Base-by-base conservation (phyloP, 2,329 filamentous ascomycete species). In the Trichoderma pleuroti region DNA sequence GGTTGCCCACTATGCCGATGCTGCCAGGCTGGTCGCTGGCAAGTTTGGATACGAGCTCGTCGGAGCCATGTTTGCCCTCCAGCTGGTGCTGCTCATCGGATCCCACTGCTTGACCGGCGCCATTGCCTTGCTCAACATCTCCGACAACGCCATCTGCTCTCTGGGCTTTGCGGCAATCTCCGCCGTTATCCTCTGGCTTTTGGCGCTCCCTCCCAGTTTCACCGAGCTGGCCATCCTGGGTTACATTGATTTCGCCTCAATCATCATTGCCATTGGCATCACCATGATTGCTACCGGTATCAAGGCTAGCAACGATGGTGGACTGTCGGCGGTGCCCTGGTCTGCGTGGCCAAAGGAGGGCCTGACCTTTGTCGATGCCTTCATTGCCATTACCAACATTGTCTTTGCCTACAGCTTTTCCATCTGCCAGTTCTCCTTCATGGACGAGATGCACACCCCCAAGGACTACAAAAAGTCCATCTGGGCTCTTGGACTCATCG, bases 101-200 rank as follows among this genome's bases (percentile, higher is more conserved):
- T 91, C 90, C n/a, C 92, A 93, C 80, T 84, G 91, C 65, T 81
- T 93, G 72, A 92, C 90, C 0, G 92, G 92, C 74, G 86, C 86
- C 36, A 90, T 92, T 75, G 90, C 90, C 74, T 87, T 92, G 79
- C 89, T 89, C 74, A 88, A 85, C 64, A 82, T 93, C 65, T 89
- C 89, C 5, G 78, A 86, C 4, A 85, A 91, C 72, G 86, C 78
- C 61, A 76, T 79, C 18, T 86, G 84, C 78, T 82, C 82, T 24
- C 75, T 85, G 59, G 80, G 83, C 64, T 86, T 85, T 72, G 81
- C 81, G 34, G 79, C 84, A 57, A 79, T 85, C 28, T 84, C 83
- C 3, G 83, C 82, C 39, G 80, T 86, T 57, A 79, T 86, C 65
- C 78, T 86, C 36, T 80, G 85, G 18, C 12, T 83, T 32, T 74